phyloP scores from a whole-genome alignment of 164 flowering plant genomes.

The Dillenia turbinata region DNA sequence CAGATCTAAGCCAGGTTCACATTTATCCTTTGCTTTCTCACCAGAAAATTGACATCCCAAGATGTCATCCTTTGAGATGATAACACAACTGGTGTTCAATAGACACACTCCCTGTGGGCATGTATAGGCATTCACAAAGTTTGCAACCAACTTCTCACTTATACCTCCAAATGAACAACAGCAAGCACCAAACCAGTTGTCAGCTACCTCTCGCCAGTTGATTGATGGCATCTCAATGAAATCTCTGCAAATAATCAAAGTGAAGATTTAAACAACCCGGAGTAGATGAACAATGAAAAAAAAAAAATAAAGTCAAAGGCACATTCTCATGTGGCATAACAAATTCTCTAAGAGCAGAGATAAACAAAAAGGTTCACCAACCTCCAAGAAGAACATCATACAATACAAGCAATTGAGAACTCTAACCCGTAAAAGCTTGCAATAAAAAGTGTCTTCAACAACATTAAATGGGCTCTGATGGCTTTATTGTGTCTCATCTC shows the following conservation, averaged over 20 bases:
- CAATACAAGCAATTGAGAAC: too few species aligned
- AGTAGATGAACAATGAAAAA: too few species aligned
- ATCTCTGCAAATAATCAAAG: constrained; percentile 29
- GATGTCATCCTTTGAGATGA: constrained; percentile 65
- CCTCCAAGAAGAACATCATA: too few species aligned
- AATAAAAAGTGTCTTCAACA: too few species aligned
- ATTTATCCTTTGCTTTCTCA: constrained; percentile 2
- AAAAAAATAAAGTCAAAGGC: too few species aligned
- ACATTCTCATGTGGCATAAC: too few species aligned
- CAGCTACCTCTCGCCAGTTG: constrained; percentile 92
- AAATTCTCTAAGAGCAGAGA: too few species aligned
- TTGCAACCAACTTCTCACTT: constrained; percentile 77
- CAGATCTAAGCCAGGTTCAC: constrained; percentile 12
- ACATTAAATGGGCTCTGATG: too few species aligned
- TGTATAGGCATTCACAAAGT: constrained; percentile 49
- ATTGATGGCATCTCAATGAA: constrained; percentile 84
- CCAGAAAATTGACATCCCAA: constrained; percentile 34
- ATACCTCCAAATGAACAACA: constrained; percentile 96
- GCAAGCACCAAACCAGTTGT: constrained; percentile 96
- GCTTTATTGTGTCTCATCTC: too few species aligned
- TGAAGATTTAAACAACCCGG: too few species aligned
- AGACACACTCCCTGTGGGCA: constrained; percentile 59
- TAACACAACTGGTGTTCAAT: constrained; percentile 48
- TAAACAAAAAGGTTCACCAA: too few species aligned
- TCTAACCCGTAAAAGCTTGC: too few species aligned